These are phyloP conservation scores for Rauvolfia tetraphylla DNA, from an alignment of 257 asterid genomes.

Conservation along the genomic window DNA sequence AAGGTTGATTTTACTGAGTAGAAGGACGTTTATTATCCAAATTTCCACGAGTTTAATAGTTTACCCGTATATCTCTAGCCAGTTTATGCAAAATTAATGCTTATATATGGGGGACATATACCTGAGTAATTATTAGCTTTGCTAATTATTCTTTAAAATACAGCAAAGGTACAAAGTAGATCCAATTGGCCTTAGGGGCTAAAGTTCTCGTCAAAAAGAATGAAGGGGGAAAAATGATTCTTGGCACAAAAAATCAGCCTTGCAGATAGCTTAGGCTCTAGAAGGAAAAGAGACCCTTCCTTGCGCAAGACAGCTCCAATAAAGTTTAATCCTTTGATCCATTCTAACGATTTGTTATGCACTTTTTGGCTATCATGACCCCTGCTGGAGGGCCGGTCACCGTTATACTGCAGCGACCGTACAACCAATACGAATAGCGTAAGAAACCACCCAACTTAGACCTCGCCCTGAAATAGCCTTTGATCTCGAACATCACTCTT, in stretches of 20 bases:
- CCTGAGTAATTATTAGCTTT: not conserved
- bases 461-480: conserved; percentile 58
- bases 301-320: not conserved
- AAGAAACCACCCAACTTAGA: conserved; percentile 68
- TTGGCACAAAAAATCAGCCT: conserved; percentile 6
- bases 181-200: not conserved
- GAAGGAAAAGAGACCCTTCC: conserved; percentile 1
- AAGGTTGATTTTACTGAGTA: not conserved
- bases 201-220: not conserved
- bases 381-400: conserved; percentile 83
- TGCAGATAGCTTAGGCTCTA: not conserved
- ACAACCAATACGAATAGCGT: conserved; percentile 67
- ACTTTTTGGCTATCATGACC: conserved; percentile 53
- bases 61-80: not conserved
- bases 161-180: not conserved
- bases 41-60: not conserved
- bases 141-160: not conserved
- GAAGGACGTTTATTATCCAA: not conserved
- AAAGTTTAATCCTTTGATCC: not conserved
- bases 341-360: conserved; percentile 54
- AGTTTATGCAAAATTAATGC: not conserved
- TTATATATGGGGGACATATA: not conserved
- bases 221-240: not conserved
- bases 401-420: conserved; percentile 54
- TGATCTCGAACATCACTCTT: conserved; percentile 55